A percentile compares a stretch with the other conserved stretches of the same genome.
These are phyloP conservation scores for Yamadazyma conglobata DNA, from an alignment of 1,139 yeast species.

Conservation along the genomic window DNA sequence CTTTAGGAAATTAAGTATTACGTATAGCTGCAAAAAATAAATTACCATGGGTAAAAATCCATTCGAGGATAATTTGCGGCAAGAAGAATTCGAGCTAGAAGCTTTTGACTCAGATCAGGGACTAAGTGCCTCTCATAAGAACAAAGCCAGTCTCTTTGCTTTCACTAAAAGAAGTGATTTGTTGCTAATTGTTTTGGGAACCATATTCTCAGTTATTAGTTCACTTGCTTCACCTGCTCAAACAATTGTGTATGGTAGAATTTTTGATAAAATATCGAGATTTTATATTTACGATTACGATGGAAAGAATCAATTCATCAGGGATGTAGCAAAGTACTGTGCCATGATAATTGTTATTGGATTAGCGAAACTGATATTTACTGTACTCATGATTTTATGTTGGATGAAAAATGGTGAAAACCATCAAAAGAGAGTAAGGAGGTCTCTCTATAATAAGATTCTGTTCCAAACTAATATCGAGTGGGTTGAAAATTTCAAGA, in stretches of 20 bases:
- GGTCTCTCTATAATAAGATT: constrained; percentile 13
- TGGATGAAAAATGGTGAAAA: constrained; percentile 77
- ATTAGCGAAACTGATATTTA: constrained; percentile 44
- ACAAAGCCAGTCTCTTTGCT: constrained; percentile 22
- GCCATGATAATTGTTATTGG: constrained; percentile 60
- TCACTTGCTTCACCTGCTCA: constrained; percentile 60
- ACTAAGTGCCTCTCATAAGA: constrained; percentile 4
- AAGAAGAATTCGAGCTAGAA: constrained; percentile 6
- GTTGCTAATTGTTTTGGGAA: constrained; percentile 20
- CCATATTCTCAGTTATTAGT: constrained; percentile 27
- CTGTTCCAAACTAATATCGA: constrained; percentile 20
- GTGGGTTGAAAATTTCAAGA: constrained; percentile 60
- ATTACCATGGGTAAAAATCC: constrained; percentile 3
- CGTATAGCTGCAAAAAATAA: too few relatives aligned
- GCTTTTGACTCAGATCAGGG: constrained; percentile 8
- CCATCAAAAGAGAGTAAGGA: constrained; percentile 60
- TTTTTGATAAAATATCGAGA: constrained; percentile 50
- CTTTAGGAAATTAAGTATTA: too few relatives aligned
- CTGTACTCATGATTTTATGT: constrained; percentile 53
- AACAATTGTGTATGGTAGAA: constrained; percentile 62
- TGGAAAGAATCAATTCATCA: constrained; percentile 31
- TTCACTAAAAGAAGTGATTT: constrained; percentile 25
- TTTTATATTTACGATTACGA: constrained; percentile 29
- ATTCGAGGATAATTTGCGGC: constrained; percentile 5
- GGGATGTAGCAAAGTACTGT: constrained; percentile 44